These are phyloP conservation scores for Calonectria ilicicola DNA, from an alignment of 2,329 filamentous ascomycete genomes.

Conservation along the genomic window DNA sequence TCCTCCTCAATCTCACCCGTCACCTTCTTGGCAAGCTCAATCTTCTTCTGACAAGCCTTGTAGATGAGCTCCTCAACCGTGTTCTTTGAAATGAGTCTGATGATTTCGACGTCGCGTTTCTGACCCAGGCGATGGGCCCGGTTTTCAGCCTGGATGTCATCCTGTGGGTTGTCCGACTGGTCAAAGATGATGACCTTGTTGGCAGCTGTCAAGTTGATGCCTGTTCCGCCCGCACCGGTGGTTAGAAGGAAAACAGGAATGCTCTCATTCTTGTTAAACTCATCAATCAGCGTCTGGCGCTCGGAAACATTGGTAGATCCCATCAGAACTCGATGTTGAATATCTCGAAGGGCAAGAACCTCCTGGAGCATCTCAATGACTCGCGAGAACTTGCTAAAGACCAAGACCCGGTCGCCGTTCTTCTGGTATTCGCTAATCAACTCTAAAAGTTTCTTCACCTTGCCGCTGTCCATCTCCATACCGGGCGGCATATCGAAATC, in stretches of 20 bases:
- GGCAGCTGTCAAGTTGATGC: slow-evolving; percentile 93
- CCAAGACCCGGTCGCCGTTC: slow-evolving; percentile 86
- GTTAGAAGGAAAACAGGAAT: slow-evolving; percentile 94
- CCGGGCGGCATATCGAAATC: slow-evolving; percentile 65
- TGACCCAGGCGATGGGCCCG: slow-evolving; percentile 95
- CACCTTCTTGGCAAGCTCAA: slow-evolving; percentile 81
- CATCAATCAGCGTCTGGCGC: slow-evolving; percentile 88
- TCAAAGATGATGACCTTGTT: slow-evolving; percentile 99
- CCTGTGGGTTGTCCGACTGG: slow-evolving; percentile 96
- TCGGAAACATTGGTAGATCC: slow-evolving; percentile 85
- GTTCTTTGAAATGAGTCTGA: slow-evolving; percentile 81
- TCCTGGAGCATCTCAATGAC: slow-evolving; percentile 91
- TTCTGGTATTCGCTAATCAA: slow-evolving; percentile 79
- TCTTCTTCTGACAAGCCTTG: slow-evolving; percentile 90
- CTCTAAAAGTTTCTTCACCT: slow-evolving; percentile 83
- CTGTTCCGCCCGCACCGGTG: slow-evolving; percentile 94
- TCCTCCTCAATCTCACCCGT: slow-evolving; percentile 55
- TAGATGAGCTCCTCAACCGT: slow-evolving; percentile 96
- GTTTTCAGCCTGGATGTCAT: slow-evolving; percentile 98
- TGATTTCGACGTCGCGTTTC: slow-evolving; percentile 88
- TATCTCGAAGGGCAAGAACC: slow-evolving; percentile 78
- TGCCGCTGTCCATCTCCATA: slow-evolving; percentile 77
- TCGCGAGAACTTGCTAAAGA: slow-evolving; percentile 94
- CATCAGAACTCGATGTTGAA: slow-evolving; percentile 88
- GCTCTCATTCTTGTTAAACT: slow-evolving; percentile 79